phyloP scores from a whole-genome alignment of 2,329 filamentous ascomycete species.

The Aspergillus ochraceoroseus region DNA sequence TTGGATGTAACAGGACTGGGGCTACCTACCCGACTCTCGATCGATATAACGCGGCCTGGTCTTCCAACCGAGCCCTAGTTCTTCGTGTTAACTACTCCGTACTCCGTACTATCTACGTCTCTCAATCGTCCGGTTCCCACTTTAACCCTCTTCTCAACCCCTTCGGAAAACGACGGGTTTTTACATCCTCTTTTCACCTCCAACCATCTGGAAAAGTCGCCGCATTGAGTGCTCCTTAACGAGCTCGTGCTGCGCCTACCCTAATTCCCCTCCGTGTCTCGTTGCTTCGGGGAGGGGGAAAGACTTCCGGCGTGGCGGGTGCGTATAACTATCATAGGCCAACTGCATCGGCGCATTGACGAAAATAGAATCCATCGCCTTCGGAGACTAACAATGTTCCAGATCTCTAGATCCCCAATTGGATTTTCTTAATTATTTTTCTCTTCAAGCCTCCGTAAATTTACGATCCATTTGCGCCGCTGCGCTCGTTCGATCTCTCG shows the following conservation, averaged over 20 bases:
- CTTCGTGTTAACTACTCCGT: constrained; percentile 4
- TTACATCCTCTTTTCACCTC: not conserved
- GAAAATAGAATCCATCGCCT: constrained; percentile 16
- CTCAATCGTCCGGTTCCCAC: not conserved
- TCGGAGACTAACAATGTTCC: constrained; percentile 20
- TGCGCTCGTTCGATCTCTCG: not conserved
- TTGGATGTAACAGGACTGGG: constrained; percentile 11
- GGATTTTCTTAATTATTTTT: not conserved
- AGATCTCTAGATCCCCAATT: constrained; percentile 14
- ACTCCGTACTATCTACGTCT: constrained; percentile 3
- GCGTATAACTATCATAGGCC: constrained; percentile 15
- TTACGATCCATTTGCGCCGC: constrained; percentile 1
- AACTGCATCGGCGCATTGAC: constrained; percentile 17
- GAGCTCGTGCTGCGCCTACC: constrained; percentile 13
- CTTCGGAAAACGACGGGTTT: not conserved
- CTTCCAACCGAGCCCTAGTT: constrained; percentile 7
- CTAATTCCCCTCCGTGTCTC: constrained; percentile 7
- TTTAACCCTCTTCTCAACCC: constrained; percentile 3
- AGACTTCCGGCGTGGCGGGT: constrained; percentile 9
- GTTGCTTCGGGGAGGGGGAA: constrained; percentile 9
- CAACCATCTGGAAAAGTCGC: not conserved
- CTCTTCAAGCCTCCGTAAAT: constrained; percentile 1
- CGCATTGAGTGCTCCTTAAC: not conserved
- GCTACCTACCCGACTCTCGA: constrained; percentile 12
- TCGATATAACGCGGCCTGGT: constrained; percentile 17